Percentiles rank a stretch among this genome's conserved stretches.
These are phyloP conservation scores for Talaromyces sp. DNA, from an alignment of 2,329 filamentous ascomycete genomes.

Conservation along the genomic window DNA sequence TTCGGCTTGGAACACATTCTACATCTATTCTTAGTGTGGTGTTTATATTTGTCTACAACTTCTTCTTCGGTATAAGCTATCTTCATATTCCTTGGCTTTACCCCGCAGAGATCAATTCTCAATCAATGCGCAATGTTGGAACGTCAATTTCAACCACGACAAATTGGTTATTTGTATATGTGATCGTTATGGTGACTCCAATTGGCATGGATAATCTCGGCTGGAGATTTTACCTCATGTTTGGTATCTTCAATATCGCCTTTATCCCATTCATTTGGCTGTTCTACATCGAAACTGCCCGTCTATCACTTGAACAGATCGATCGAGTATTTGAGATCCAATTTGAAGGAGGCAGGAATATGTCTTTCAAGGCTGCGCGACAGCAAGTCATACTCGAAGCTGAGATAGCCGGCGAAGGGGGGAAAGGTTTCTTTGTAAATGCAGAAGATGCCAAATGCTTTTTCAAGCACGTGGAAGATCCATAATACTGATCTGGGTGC, in stretches of 20 bases:
- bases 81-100: constrained; percentile 25
- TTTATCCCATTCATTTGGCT: constrained; percentile 31
- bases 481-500: too few species aligned
- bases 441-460: too few species aligned
- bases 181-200: constrained; percentile 24
- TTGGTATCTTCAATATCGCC: constrained; percentile 33
- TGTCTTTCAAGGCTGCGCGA: background rate
- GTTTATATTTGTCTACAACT: constrained; percentile 37
- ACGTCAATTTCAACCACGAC: constrained; percentile 11
- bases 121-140: constrained; percentile 19
- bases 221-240: constrained; percentile 60
- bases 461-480: too few species aligned
- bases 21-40: constrained; percentile 39
- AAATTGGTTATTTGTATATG: constrained; percentile 18
- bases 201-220: constrained; percentile 45
- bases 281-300: constrained; percentile 34
- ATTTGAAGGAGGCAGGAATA: background rate
- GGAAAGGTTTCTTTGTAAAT: too few species aligned
- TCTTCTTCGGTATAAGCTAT: constrained; percentile 16
- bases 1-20: constrained; percentile 31
- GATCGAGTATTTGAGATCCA: constrained; percentile 39
- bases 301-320: constrained; percentile 43
- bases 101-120: constrained; percentile 24
- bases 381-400: too few species aligned
- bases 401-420: too few species aligned